Conservation (phyloP, 1,139 yeast genomes). For the Geotrichum reessii region DNA sequence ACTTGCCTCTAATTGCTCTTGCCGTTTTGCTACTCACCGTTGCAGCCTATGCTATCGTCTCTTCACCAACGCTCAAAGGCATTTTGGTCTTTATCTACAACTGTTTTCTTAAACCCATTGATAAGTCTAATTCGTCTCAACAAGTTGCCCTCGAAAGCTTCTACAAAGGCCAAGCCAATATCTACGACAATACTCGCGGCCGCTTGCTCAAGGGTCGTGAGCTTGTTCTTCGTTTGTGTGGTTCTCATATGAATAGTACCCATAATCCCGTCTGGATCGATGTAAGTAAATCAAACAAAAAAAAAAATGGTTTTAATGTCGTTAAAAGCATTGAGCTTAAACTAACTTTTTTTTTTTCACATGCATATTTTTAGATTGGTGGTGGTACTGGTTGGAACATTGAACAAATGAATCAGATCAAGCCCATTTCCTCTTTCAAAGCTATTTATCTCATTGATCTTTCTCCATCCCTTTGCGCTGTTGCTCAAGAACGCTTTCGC, state of each 20-base stretch:
- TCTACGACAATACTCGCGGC: conserved; percentile 66
- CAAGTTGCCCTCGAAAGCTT: conserved; percentile 66
- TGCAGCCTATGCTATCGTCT: neutral
- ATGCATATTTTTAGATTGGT: conserved; percentile 45
- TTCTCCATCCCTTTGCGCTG: conserved; percentile 68
- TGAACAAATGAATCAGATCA: conserved; percentile 60
- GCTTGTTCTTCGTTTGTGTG: conserved; percentile 55
- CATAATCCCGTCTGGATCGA: conserved; percentile 64
- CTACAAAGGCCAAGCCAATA: conserved; percentile 68
- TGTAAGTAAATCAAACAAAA: conserved; percentile 19
- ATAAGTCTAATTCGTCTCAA: conserved; percentile 45
- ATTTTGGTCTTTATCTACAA: conserved; percentile 31
- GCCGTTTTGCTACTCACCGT: neutral
- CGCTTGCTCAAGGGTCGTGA: conserved; percentile 65
- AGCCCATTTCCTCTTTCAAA: conserved; percentile 50
- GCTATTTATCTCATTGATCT: conserved; percentile 69
- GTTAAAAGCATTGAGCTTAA: too few species aligned
- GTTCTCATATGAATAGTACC: conserved; percentile 44
- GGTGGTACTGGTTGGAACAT: conserved; percentile 84
- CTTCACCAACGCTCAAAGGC: conserved; percentile 16
- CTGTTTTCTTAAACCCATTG: conserved; percentile 67
- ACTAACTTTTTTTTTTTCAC: too few species aligned
- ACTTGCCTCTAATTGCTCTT: neutral
- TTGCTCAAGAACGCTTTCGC: conserved; percentile 57
- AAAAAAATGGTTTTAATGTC: neutral